Evolutionary conservation across 2,329 filamentous ascomycete genomes (phyloP).

Genomic region (Pezicula neosporulosa): DNA sequence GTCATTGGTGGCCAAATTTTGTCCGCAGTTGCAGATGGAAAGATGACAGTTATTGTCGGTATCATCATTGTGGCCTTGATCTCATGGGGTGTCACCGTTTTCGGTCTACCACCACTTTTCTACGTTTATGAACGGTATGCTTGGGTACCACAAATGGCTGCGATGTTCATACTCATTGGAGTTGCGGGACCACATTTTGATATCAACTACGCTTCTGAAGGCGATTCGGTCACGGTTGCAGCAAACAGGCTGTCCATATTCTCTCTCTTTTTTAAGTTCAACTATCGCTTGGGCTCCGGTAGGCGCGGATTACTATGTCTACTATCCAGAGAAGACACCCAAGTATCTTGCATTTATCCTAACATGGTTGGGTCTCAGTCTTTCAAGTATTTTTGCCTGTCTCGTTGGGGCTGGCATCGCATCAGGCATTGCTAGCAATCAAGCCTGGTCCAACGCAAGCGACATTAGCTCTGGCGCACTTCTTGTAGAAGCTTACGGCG

Average conservation of each 20-base stretch:
- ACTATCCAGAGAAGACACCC: slow-evolving; percentile 46
- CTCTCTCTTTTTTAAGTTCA: slow-evolving; percentile 59
- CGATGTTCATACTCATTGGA: slow-evolving; percentile 57
- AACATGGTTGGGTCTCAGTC: slow-evolving; percentile 49
- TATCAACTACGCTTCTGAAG: slow-evolving; percentile 42
- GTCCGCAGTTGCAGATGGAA: slow-evolving; percentile 59
- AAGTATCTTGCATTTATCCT: slow-evolving; percentile 47
- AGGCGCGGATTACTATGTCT: slow-evolving; percentile 63
- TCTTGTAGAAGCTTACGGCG: slow-evolving; percentile 55
- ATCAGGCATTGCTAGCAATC: slow-evolving; percentile 46
- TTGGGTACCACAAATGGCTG: slow-evolving; percentile 59
- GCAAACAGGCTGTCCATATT: slow-evolving; percentile 64
- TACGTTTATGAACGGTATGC: slow-evolving; percentile 65
- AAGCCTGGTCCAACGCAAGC: slow-evolving; percentile 55
- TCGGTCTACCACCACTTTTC: slow-evolving; percentile 63
- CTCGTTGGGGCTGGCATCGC: slow-evolving; percentile 58
- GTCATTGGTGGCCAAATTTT: slow-evolving; percentile 67
- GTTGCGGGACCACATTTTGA: slow-evolving; percentile 58
- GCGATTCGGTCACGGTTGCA: slow-evolving; percentile 43
- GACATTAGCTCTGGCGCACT: slow-evolving; percentile 55
- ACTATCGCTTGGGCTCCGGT: slow-evolving; percentile 59
- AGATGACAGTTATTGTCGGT: slow-evolving; percentile 60
- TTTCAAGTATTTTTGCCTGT: slow-evolving; percentile 56
- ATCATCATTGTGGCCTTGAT: slow-evolving; percentile 63
- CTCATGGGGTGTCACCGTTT: slow-evolving; percentile 61